A percentile compares a stretch with the other conserved stretches of the same genome.
These are phyloP conservation scores for Boletellus sp. DNA, from an alignment of 768 basidiomycete species.

Conservation along the genomic window DNA sequence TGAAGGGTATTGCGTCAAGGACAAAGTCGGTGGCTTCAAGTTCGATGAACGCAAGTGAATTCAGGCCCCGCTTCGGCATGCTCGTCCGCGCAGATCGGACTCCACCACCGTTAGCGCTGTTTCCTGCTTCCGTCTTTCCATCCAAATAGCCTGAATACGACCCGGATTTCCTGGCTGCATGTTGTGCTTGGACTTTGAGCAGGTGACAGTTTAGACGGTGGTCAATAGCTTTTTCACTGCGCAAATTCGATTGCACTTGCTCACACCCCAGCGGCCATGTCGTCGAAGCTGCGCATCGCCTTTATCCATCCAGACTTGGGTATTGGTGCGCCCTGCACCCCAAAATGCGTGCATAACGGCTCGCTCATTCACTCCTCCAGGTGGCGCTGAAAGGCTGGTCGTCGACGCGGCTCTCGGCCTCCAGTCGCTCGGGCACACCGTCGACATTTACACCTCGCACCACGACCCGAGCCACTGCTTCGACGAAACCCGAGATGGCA, in stretches of 20 bases:
- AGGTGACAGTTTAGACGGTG: no score
- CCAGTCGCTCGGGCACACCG: slow-evolving; percentile 76
- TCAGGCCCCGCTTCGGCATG: no score
- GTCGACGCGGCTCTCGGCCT: slow-evolving; percentile 93
- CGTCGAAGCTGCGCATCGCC: slow-evolving; percentile 51
- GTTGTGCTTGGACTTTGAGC: no score
- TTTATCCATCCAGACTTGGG: slow-evolving; percentile 95
- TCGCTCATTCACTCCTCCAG: slow-evolving; percentile 37
- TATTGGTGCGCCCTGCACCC: slow-evolving; percentile 55
- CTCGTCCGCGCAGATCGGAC: no score
- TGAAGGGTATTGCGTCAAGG: no score
- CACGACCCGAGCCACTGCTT: slow-evolving; percentile 88
- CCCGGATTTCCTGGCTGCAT: no score
- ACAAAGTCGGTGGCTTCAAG: no score
- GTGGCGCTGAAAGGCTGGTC: slow-evolving; percentile 92
- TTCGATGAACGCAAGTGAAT: no score
- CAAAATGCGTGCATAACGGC: background rate
- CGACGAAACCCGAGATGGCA: slow-evolving; percentile 89
- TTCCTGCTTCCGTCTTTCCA: no score
- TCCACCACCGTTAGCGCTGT: no score
- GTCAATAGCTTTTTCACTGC: background rate
- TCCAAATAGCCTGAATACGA: no score
- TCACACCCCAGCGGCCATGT: background rate
- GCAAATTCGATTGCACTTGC: no score
- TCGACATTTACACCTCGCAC: slow-evolving; percentile 91